A percentile compares a stretch with the other conserved stretches of the same genome.
Evolutionary conservation across 208 protist species (phyloP).

Genomic region (Trypanosoma congolense): DNA sequence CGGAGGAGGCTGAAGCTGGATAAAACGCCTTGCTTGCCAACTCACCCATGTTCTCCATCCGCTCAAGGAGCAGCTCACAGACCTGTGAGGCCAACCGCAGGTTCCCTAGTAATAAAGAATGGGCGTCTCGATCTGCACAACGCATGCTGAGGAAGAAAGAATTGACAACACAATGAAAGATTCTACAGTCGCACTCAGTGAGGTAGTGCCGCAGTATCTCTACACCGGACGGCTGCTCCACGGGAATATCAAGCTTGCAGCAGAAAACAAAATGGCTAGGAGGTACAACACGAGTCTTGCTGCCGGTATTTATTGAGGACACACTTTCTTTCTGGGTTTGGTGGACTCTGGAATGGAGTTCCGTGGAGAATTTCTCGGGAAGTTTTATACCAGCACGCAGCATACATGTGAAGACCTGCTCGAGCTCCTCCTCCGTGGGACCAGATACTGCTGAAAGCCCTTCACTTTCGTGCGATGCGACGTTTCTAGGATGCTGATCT

Average conservation of each 20-base stretch:
- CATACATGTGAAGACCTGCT: slow-evolving; percentile 19
- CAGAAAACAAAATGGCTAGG: slow-evolving; percentile 60
- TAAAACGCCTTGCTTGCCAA: slow-evolving; percentile 4
- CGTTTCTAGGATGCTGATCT: neutral
- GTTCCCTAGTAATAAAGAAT: slow-evolving; percentile 7
- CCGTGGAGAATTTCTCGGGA: slow-evolving; percentile 16
- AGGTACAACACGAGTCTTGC: slow-evolving; percentile 11
- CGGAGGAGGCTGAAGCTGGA: slow-evolving; percentile 19
- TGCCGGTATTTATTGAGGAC: neutral
- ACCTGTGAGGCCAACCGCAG: slow-evolving; percentile 5
- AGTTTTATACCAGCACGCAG: slow-evolving; percentile 26
- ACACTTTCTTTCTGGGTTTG: slow-evolving; percentile 5
- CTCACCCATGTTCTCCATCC: slow-evolving; percentile 8
- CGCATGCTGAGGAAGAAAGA: slow-evolving; percentile 20
- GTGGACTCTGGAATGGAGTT: slow-evolving; percentile 16
- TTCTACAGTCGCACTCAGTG: slow-evolving; percentile 31
- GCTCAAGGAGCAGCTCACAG: slow-evolving; percentile 12
- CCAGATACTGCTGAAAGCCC: neutral
- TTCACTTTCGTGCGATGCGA: neutral
- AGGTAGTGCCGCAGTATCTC: slow-evolving; percentile 37
- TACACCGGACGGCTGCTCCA: slow-evolving; percentile 25
- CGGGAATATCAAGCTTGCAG: slow-evolving; percentile 35
- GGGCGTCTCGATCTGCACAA: neutral
- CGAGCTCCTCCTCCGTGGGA: slow-evolving; percentile 11
- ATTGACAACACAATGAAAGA: slow-evolving; percentile 38